A percentile compares a stretch with the other conserved stretches of the same genome.
Conservation (phyloP, 2,329 filamentous ascomycete genomes). For the Rasamsonia emersonii region DNA sequence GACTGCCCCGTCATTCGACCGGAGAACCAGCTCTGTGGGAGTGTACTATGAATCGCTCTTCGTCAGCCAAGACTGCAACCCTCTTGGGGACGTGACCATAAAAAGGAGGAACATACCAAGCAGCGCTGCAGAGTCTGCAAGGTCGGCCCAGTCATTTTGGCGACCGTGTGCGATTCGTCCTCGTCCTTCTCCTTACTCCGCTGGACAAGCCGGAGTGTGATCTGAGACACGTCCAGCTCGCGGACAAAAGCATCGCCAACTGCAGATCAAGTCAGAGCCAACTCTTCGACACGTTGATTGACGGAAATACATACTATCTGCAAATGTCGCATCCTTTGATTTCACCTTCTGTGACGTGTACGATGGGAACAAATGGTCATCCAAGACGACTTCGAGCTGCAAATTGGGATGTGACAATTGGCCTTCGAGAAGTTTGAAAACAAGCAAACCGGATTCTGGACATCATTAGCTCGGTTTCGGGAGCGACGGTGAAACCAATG, state of each 20-base stretch:
- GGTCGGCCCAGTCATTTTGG: conserved; percentile 76
- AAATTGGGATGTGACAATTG: conserved; percentile 69
- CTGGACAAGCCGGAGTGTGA: conserved; percentile 79
- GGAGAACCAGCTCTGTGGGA: conserved; percentile 72
- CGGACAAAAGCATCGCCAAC: conserved; percentile 90
- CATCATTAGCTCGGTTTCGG: conserved; percentile 23
- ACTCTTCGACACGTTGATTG: neutral
- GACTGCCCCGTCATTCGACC: conserved; percentile 64
- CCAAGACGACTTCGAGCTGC: conserved; percentile 80
- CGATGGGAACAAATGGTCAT: conserved; percentile 87
- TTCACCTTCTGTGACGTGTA: conserved; percentile 73
- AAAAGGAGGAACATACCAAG: too few relatives aligned
- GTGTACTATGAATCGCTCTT: conserved; percentile 64
- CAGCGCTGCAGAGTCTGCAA: conserved; percentile 81
- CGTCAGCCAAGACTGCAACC: too few relatives aligned
- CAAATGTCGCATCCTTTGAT: conserved; percentile 61
- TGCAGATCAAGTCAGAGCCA: conserved; percentile 14
- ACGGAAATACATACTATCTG: conserved; percentile 55
- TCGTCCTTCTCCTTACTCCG: conserved; percentile 65
- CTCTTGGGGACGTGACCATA: neutral
- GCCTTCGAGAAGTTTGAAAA: conserved; percentile 89
- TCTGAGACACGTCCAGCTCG: conserved; percentile 90
- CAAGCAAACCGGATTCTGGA: conserved; percentile 76
- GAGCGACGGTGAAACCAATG: neutral
- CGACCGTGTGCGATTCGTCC: conserved; percentile 63